phyloP scores from a whole-genome alignment of 208 protist genomes.

The Plasmodiophora brassicae region DNA sequence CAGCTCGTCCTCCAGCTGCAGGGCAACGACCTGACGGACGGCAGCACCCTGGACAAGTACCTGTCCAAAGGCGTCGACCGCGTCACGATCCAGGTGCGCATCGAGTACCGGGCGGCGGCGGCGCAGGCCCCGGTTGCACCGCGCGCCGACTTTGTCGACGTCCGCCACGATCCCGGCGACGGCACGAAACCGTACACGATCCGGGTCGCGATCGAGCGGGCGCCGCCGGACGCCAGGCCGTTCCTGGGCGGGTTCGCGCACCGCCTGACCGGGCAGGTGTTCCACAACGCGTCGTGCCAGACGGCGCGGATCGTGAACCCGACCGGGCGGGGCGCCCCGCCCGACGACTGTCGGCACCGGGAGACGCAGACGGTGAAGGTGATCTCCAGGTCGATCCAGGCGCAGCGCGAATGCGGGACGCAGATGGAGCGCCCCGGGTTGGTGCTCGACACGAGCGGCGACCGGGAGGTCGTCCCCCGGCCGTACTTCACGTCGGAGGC shows the following conservation, averaged over 20 bases:
- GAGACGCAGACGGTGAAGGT: slow-evolving; percentile 82
- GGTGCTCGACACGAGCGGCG: background rate
- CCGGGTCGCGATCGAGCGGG: slow-evolving; percentile 33
- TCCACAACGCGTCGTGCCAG: slow-evolving; percentile 81
- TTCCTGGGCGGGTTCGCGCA: slow-evolving; percentile 84
- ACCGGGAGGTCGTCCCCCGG: slow-evolving; percentile 34
- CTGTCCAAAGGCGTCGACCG: background rate
- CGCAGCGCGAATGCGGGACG: slow-evolving; percentile 75
- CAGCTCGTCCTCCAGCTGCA: background rate
- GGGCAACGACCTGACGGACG: background rate
- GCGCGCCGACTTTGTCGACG: background rate
- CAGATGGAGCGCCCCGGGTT: slow-evolving; percentile 69
- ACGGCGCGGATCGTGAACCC: slow-evolving; percentile 52
- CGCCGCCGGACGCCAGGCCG: slow-evolving; percentile 56
- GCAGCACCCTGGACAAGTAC: background rate
- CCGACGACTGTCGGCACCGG: slow-evolving; percentile 54
- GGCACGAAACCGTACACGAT: background rate
- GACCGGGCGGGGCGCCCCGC: background rate
- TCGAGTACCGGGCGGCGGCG: background rate
- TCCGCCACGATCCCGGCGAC: background rate
- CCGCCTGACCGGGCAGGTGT: slow-evolving; percentile 64
- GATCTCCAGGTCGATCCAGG: slow-evolving; percentile 73
- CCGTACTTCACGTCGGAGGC: slow-evolving; percentile 51
- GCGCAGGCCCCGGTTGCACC: background rate
- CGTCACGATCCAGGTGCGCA: background rate